A percentile compares a stretch with the other conserved stretches of the same genome.
phyloP scores from a whole-genome alignment of 2,329 filamentous ascomycete species.

The Plenodomus tracheiphilus region DNA sequence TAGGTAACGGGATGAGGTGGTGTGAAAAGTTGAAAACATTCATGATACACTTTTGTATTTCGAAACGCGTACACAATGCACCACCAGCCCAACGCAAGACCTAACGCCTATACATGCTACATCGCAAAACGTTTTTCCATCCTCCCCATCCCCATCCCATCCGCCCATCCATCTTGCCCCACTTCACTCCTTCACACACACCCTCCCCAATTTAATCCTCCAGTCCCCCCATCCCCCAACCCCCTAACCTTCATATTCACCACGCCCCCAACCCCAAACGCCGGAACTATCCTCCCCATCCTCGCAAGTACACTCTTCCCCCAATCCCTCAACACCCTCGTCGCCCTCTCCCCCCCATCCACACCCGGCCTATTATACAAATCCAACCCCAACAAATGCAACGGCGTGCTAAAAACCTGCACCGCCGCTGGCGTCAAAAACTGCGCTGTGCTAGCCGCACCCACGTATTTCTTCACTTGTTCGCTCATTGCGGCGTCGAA shows the following conservation, averaged over 20 bases:
- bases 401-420: constrained; percentile 78
- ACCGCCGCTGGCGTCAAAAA: constrained; percentile 78
- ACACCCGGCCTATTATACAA: constrained; percentile 72
- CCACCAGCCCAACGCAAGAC: too few relatives aligned
- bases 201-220: constrained; percentile 10
- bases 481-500: constrained; percentile 52
- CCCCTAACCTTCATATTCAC: constrained; percentile 75
- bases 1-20: too few relatives aligned
- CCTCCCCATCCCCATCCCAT: too few relatives aligned
- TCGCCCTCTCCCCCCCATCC: constrained; percentile 56
- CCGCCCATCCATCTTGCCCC: too few relatives aligned
- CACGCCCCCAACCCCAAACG: constrained; percentile 86
- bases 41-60: too few relatives aligned
- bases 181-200: not conserved
- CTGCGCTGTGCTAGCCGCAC: constrained; percentile 63
- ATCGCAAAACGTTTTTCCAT: too few relatives aligned
- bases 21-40: too few relatives aligned
- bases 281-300: constrained; percentile 83
- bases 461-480: constrained; percentile 58
- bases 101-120: too few relatives aligned
- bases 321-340: constrained; percentile 75
- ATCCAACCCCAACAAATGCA: constrained; percentile 84
- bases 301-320: constrained; percentile 71
- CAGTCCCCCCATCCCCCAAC: constrained; percentile 62
- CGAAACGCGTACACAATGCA: too few relatives aligned